Percentiles rank a stretch among this genome's conserved stretches.
Conservation (phyloP, 2,329 filamentous ascomycete species). For the Epichloe glyceriae region DNA sequence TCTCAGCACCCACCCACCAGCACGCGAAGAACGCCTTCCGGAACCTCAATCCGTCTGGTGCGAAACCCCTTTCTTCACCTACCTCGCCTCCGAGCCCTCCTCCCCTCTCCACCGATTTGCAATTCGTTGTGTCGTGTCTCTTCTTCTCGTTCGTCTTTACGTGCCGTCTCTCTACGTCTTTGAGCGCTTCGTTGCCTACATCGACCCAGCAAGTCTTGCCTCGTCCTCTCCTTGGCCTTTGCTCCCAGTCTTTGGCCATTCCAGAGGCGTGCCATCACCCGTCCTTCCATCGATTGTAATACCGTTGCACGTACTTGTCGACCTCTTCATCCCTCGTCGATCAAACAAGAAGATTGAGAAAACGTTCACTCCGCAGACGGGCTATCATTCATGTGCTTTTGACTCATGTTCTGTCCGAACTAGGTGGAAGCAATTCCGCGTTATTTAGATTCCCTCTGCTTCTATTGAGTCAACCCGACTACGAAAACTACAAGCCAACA, state of each 20-base stretch:
- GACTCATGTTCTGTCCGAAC: conserved; percentile 18
- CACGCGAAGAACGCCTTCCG: conserved; percentile 10
- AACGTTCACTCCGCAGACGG: not conserved
- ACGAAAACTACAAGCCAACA: not conserved
- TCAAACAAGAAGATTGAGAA: not conserved
- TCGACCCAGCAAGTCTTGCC: conserved; percentile 11
- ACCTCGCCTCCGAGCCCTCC: conserved; percentile 12
- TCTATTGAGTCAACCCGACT: conserved; percentile 11
- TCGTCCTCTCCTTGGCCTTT: conserved; percentile 10
- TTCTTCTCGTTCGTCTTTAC: conserved; percentile 11
- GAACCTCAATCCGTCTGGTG: conserved; percentile 8
- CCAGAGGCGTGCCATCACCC: conserved; percentile 14
- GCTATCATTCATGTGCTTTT: conserved; percentile 5
- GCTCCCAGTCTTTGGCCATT: conserved; percentile 6
- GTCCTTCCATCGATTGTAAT: conserved; percentile 16
- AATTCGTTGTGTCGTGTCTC: conserved; percentile 7
- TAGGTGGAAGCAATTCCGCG: conserved; percentile 16
- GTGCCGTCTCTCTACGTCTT: conserved; percentile 3
- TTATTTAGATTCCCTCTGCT: conserved; percentile 19
- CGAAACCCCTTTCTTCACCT: conserved; percentile 20
- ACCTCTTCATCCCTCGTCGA: not conserved
- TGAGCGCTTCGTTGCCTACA: conserved; percentile 15
- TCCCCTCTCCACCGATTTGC: conserved; percentile 2
- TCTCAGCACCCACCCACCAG: conserved; percentile 13
- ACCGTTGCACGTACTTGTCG: conserved; percentile 8